Evolutionary conservation across 148 eudicot genomes (phyloP), one percentile per base, ranked within the genome.

Genomic region (Nepenthes mirabilis): DNA sequence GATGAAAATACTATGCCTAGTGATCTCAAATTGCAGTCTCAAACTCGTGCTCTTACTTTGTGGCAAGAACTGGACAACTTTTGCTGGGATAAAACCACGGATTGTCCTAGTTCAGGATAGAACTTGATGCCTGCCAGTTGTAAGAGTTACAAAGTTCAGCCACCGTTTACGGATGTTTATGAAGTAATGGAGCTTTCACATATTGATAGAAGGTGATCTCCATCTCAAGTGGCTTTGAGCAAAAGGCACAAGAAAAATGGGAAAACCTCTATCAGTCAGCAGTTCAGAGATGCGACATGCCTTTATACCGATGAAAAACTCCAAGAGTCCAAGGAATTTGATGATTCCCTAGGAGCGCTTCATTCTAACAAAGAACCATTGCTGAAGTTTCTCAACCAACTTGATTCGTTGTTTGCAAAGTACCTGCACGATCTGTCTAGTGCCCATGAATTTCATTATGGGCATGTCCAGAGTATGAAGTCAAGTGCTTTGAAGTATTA

Each of bases 321-420:
- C 5, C 6, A 51, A 36, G 23, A 40, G 37, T 5, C 48, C 0
- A 45, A 6, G 63, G 84, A 80, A 57, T 72, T 76, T 56, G 51
- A 62, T 64, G 81, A 83, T 52, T 79, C 81, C 43, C 51, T 79
- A 59, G 83, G 77, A 63, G 70, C 65, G 67, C 66, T 75, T 48
- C 82, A 76, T 56, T 74, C 77, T 66, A 83, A 80, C 65, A 81
- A 74, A 65, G 82, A 83, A 71, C 70, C 82, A 13, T 64, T 83
- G 69, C 64, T 75, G 61, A 80, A 69, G 58, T 81, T 69, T 75
- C 85, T 85, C 49, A 64, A 74, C 67, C 80, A 84, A 51, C 83
- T 84, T 60, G 82, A 83, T 78, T 71, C 84, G 23, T 65, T 82
- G 70, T 83, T 76, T 65, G 64, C 69, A 10, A 83, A 83, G 70